These are phyloP conservation scores for Rhizopus microsporus DNA, from an alignment of 371 early-diverging fungal species.

Conservation along the genomic window DNA sequence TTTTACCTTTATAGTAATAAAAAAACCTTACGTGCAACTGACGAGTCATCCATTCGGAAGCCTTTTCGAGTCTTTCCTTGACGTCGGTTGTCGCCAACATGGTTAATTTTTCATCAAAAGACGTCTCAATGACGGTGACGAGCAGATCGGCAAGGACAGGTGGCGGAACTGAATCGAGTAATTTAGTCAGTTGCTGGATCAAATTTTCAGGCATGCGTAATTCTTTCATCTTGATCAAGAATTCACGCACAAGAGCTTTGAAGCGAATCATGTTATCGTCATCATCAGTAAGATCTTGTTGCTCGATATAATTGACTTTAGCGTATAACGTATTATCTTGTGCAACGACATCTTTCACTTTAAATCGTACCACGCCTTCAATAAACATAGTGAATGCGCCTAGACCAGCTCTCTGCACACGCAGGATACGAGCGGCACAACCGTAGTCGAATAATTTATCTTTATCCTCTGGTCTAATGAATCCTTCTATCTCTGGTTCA, in stretches of 20 bases:
- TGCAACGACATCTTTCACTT: slow-evolving; percentile 22
- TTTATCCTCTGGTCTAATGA: slow-evolving; percentile 21
- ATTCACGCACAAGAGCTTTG: slow-evolving; percentile 62
- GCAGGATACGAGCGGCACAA: slow-evolving; percentile 46
- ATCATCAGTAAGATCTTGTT: slow-evolving; percentile 20
- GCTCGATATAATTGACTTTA: slow-evolving; percentile 26
- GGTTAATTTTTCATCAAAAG: slow-evolving; percentile 71
- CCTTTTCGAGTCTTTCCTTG: slow-evolving; percentile 59
- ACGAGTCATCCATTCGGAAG: slow-evolving; percentile 69
- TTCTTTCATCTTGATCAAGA: slow-evolving; percentile 62
- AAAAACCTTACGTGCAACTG: slow-evolving; percentile 67
- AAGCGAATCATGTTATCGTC: slow-evolving; percentile 60
- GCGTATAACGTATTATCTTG: slow-evolving; percentile 32
- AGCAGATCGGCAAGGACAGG: slow-evolving; percentile 74
- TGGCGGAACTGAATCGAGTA: slow-evolving; percentile 68
- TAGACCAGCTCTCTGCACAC: slow-evolving; percentile 40
- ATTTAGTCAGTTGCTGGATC: slow-evolving; percentile 64
- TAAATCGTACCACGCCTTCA: slow-evolving; percentile 43
- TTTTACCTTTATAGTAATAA: background rate
- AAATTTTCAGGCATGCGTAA: slow-evolving; percentile 69
- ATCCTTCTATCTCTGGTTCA: slow-evolving; percentile 18
- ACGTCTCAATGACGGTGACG: slow-evolving; percentile 72
- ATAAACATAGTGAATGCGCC: slow-evolving; percentile 43
- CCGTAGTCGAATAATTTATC: slow-evolving; percentile 36
- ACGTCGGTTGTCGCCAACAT: slow-evolving; percentile 62